Conservation (phyloP, 1,284 basidiomycete species). For the Neonothopanus nambi region DNA sequence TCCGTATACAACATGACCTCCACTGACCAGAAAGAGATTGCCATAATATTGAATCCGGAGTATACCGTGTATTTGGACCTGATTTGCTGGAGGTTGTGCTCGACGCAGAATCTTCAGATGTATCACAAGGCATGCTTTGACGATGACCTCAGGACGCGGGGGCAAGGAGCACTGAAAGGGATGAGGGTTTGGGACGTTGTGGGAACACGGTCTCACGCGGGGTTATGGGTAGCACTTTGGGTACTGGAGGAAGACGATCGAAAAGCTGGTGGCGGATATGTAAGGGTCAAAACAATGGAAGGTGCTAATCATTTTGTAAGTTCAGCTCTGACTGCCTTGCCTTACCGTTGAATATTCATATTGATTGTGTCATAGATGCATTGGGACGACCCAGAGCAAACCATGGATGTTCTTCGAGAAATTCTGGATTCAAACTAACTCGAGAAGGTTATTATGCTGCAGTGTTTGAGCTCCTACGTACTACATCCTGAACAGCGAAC, state of each 20-base stretch:
- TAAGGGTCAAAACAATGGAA: slow-evolving; percentile 3
- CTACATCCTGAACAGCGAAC: too few species aligned
- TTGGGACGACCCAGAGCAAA: slow-evolving; percentile 5
- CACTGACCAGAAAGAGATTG: background rate
- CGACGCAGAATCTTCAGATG: background rate
- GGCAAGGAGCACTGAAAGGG: background rate
- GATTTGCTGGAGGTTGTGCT: background rate
- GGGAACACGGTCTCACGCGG: background rate
- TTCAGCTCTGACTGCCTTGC: background rate
- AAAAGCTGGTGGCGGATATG: background rate
- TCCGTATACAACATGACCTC: background rate
- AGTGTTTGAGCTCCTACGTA: too few species aligned
- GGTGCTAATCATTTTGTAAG: slow-evolving; percentile 9
- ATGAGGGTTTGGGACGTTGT: slow-evolving; percentile 4
- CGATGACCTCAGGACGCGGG: background rate
- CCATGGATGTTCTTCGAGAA: background rate
- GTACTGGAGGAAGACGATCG: background rate
- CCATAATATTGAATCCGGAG: slow-evolving; percentile 2
- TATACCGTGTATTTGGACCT: slow-evolving; percentile 5
- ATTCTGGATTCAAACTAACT: too few species aligned
- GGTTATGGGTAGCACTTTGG: slow-evolving; percentile 4
- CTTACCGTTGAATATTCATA: background rate
- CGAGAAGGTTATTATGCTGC: too few species aligned
- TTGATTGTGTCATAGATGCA: too few species aligned
- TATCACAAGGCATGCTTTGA: slow-evolving; percentile 6